Base-by-base conservation (phyloP, 2,329 filamentous ascomycete genomes). In the Hypomyces perniciosus region DNA sequence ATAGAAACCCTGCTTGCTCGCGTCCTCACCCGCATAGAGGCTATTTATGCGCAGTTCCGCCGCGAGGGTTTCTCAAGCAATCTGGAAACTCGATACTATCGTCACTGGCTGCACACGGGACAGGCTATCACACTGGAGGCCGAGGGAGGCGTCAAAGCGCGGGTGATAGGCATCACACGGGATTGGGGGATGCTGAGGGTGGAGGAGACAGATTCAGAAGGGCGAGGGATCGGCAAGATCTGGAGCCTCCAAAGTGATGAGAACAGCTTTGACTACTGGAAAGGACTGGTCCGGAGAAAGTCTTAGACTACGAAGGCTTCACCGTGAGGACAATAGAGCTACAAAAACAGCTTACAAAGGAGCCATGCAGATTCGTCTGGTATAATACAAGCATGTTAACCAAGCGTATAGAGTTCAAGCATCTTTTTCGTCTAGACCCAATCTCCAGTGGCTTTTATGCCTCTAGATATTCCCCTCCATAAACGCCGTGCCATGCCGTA, bases 231-330 rank as follows among this genome's bases (percentile, higher is more conserved):
- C 0, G 91, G 92, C 0, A 87, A 80, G 68, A 74, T 86, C 45
- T 92, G 87, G 80, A 82, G 86, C 60, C 70, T 99, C 69, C 91
- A 96, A 74, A 96, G 90, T 67, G 93, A 99, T 68, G 90, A 91
- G 65, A 99, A 99, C 64, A 96, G 91, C 67, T 99, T 99, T 73
- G 93, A 99, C 70, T 99, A 96, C 67, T 95, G 96, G 72, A 88
- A 81, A 64, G 93, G 93, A 0, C 64, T 99, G 61, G 73, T 99
- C 20, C 89, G 83, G 73, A 80, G 85, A 62, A 97, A 95, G 75
- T 68, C 84, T 2, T 90, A 65, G 55, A 28, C 4, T 29, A 31
- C 29, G 6, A 27, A 26, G 20, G 20, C 20, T 20, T 20, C 20
- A 20, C 20, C 20, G 3, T 20, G 20, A 20, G 2, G 2, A 30